Conservation (phyloP, 2,329 filamentous ascomycete genomes). For the Bipolaris bicolor region DNA sequence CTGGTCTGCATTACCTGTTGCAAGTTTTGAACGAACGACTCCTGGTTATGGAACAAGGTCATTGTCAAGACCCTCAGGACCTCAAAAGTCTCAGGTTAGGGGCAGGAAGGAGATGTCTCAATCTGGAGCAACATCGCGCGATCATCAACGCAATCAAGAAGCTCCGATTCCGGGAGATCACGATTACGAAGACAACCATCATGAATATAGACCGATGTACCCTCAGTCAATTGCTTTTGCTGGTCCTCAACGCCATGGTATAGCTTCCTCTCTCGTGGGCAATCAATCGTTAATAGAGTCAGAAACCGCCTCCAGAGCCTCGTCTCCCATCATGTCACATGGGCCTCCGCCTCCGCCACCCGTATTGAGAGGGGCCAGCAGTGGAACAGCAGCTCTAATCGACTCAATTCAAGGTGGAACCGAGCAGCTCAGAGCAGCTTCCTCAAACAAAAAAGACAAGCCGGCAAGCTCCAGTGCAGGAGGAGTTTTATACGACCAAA, state of each 20-base stretch:
- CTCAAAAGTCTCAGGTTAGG: background rate
- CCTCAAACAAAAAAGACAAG: conserved; percentile 1
- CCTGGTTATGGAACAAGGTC: background rate
- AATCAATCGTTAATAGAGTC: background rate
- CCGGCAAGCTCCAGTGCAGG: background rate
- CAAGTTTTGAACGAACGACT: background rate
- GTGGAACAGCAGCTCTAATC: background rate
- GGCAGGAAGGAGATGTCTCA: too few relatives aligned
- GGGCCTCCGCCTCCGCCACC: background rate
- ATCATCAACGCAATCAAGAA: too few relatives aligned
- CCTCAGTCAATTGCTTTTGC: background rate
- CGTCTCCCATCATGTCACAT: conserved; percentile 3
- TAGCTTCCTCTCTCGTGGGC: background rate
- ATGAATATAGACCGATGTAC: background rate
- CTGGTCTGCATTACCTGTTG: background rate
- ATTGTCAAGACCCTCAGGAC: background rate
- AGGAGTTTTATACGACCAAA: conserved; percentile 14
- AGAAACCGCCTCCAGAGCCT: background rate
- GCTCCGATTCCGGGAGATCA: background rate
- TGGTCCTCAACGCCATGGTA: background rate
- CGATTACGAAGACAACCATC: background rate
- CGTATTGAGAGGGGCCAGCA: background rate
- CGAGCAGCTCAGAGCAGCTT: conserved; percentile 8
- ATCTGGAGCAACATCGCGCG: too few relatives aligned
- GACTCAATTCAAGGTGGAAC: conserved; percentile 1